phyloP scores from a whole-genome alignment of 345 rosid genomes.

The Linum lewisii region DNA sequence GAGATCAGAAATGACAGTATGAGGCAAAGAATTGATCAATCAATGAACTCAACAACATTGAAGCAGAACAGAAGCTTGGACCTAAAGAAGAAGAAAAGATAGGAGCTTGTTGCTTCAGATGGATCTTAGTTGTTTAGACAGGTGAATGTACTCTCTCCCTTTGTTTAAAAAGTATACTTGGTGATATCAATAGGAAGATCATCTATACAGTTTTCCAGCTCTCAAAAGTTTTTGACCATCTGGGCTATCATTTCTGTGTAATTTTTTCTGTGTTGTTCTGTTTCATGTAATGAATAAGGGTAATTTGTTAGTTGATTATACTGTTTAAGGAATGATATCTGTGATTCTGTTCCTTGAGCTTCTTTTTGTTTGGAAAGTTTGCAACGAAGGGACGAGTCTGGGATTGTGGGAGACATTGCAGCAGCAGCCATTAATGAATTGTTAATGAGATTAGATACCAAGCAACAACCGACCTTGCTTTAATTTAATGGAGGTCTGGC shows the following conservation, averaged over 20 bases:
- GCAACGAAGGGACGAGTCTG: too few relatives aligned
- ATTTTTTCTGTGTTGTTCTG: not conserved
- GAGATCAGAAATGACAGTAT: constrained; percentile 32
- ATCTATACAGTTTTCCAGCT: not conserved
- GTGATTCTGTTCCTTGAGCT: too few relatives aligned
- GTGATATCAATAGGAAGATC: not conserved
- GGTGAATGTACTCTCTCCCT: not conserved
- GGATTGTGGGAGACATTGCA: too few relatives aligned
- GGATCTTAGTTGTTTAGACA: not conserved
- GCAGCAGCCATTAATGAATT: too few relatives aligned
- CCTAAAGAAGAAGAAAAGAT: not conserved
- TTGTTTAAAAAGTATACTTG: not conserved
- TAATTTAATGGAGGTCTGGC: too few relatives aligned
- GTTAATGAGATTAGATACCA: too few relatives aligned
- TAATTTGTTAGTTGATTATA: too few relatives aligned
- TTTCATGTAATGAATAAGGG: not conserved
- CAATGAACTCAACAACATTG: constrained; percentile 1
- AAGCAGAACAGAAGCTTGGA: constrained; percentile 1
- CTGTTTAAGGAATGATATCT: not conserved
- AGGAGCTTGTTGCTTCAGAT: not conserved
- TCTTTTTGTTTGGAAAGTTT: too few relatives aligned
- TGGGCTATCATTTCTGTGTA: constrained; percentile 19
- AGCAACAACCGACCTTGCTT: too few relatives aligned
- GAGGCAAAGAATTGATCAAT: constrained; percentile 8
- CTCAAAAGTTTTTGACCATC: not conserved